These are phyloP conservation scores for Sporothrix schenckii DNA, from an alignment of 2,329 filamentous ascomycete species.

Conservation along the genomic window DNA sequence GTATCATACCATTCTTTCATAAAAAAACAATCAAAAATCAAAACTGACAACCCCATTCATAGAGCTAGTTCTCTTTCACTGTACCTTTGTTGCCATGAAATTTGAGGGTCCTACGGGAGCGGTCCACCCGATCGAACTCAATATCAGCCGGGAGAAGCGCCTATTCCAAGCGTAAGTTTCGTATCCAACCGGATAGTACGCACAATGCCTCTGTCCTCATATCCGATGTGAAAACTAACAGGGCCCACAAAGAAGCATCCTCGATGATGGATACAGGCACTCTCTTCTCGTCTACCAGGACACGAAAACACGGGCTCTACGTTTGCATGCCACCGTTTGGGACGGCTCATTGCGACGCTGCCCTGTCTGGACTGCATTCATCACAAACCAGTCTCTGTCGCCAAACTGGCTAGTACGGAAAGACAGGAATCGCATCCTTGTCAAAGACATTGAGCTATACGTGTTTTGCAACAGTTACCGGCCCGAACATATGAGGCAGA, in stretches of 20 bases:
- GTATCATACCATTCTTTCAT: not conserved
- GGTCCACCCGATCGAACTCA: conserved; percentile 51
- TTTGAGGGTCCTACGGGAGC: conserved; percentile 52
- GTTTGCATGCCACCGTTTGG: conserved; percentile 60
- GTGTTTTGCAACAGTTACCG: conserved; percentile 62
- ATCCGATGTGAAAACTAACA: not conserved
- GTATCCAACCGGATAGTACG: not conserved
- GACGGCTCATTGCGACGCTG: conserved; percentile 58
- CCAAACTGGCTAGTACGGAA: conserved; percentile 56
- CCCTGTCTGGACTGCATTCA: conserved; percentile 67
- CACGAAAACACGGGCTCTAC: conserved; percentile 50
- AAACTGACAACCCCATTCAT: conserved; percentile 12
- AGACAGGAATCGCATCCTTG: conserved; percentile 52
- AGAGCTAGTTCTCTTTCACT: conserved; percentile 65
- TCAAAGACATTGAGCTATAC: conserved; percentile 60
- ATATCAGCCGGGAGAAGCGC: conserved; percentile 52
- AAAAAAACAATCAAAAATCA: too few relatives aligned
- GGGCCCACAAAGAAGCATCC: conserved; percentile 52
- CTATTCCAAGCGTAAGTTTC: conserved; percentile 60
- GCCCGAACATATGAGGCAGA: conserved; percentile 56
- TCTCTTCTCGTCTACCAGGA: conserved; percentile 60
- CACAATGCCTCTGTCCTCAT: not conserved
- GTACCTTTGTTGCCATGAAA: conserved; percentile 61
- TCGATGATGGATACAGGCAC: conserved; percentile 59
- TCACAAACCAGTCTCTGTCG: conserved; percentile 56